Evolutionary conservation across 129 eudicot genomes (phyloP).

Genomic region (Centella asiatica): DNA sequence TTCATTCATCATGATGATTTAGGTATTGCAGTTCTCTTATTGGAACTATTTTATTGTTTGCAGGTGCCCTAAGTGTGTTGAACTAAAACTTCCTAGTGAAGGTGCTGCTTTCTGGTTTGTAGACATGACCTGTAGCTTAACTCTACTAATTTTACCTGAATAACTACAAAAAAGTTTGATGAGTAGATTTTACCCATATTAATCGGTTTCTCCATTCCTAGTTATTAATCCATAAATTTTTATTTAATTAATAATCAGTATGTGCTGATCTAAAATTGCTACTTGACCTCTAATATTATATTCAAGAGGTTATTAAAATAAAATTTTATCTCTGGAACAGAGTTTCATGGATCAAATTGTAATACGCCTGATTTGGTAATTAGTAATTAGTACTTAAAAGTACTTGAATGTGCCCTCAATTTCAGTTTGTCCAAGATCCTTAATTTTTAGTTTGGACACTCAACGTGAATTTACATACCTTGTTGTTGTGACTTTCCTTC

Average conservation of each 20-base stretch:
- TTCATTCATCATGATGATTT: no score
- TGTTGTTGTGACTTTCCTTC: background rate
- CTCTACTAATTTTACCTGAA: background rate
- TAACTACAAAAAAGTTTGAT: background rate
- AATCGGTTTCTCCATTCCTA: background rate
- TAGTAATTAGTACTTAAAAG: no score
- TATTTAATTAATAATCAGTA: no score
- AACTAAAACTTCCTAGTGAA: constrained; percentile 43
- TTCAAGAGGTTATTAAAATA: background rate
- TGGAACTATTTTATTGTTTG: background rate
- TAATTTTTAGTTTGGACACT: no score
- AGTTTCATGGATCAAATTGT: no score
- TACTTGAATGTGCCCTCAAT: background rate
- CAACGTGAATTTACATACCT: no score
- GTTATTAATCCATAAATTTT: background rate
- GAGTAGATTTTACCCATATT: background rate
- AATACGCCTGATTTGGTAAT: no score
- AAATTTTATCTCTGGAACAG: background rate
- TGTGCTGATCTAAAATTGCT: no score
- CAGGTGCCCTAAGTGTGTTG: constrained; percentile 56
- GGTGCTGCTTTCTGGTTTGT: constrained; percentile 56
- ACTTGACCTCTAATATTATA: no score
- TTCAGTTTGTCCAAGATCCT: background rate
- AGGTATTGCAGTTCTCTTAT: background rate
- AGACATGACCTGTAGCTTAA: background rate